Evolutionary conservation across 1,139 yeast genomes (phyloP).

Genomic region (Debaryomycetaceae sp.): DNA sequence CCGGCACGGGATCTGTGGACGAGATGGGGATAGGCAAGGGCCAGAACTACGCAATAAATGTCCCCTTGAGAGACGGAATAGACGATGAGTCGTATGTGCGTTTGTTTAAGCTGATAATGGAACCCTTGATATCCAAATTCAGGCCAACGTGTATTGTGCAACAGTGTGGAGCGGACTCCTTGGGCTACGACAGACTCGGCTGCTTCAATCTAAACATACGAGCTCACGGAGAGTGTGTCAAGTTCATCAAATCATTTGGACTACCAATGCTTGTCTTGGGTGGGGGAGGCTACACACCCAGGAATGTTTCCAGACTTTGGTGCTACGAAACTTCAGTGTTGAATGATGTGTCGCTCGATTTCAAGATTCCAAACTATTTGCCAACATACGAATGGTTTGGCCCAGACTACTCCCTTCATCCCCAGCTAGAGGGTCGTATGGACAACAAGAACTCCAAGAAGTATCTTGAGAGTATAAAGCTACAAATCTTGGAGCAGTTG

Average conservation of each 20-base stretch:
- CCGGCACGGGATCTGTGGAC: conserved; percentile 89
- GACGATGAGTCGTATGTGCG: conserved; percentile 87
- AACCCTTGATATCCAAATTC: conserved; percentile 75
- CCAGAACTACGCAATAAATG: conserved; percentile 80
- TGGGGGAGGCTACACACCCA: conserved; percentile 97
- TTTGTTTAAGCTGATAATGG: conserved; percentile 78
- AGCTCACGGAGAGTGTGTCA: conserved; percentile 95
- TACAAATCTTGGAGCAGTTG: conserved; percentile 76
- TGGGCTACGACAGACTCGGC: conserved; percentile 90
- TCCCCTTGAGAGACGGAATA: conserved; percentile 93
- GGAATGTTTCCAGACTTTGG: conserved; percentile 94
- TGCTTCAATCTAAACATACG: conserved; percentile 86
- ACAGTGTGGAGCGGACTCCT: conserved; percentile 96
- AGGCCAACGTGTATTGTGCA: conserved; percentile 92
- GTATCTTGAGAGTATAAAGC: conserved; percentile 75
- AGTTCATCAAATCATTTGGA: conserved; percentile 79
- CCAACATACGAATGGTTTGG: conserved; percentile 90
- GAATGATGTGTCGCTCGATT: conserved; percentile 72
- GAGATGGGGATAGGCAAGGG: conserved; percentile 89
- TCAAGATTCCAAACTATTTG: conserved; percentile 69
- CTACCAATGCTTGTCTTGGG: conserved; percentile 89
- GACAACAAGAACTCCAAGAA: conserved; percentile 86
- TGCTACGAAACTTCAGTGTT: conserved; percentile 89
- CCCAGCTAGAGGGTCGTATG: conserved; percentile 80
- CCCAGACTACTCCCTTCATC: conserved; percentile 89